Base-by-base conservation (phyloP, 768 basidiomycete genomes). In the Xerocomus spinulosus region DNA sequence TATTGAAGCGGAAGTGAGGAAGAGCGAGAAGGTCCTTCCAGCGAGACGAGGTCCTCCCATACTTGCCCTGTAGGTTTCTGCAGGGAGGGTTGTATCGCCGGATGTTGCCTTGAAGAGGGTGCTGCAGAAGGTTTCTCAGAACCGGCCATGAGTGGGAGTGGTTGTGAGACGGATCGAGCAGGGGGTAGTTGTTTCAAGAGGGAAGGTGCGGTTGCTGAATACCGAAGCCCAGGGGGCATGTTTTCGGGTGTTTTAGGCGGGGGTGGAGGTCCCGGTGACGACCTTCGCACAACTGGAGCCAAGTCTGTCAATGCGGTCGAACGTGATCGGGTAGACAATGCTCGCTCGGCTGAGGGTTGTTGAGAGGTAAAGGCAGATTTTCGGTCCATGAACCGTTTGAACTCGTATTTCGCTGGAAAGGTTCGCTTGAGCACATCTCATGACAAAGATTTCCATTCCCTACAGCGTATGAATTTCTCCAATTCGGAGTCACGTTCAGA, bases 391-490 rank as follows among this genome's bases (percentile, higher is more conserved):
- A 85, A 92, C 20, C 78, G 75, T 62, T 79, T 85, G 63, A 81
- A 85, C 58, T 93, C 81, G 51, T 91, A 91, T 64, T 91, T 91
- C 7, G 79, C 88, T 89, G 54, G n/a, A 48, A 39, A n/a, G 21
- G 23, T 20, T 4, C 9, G 24, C 32, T 24, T 42, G 14, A 45
- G 32, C 21, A 23, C 29, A 40, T 12, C 14, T 17, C 17, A 8
- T 21, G 21, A 13, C 5, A 15, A 33, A 5, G 23, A 17, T 9
- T 26, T 20, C 12, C 28, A 38, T 45, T 44, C 48, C 66, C 73
- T 78, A 87, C 88, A 74, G 49, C 94, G 80, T 51, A 97, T 93
- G 70, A 82, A 96, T 60, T 81, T 83, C 66, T 97, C 94, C 36
- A 97, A 77, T 51, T 97, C 93, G 39, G 87, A 85, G 61, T 95